Base-by-base conservation (phyloP, 768 basidiomycete species). In the Kwoniella pini region DNA sequence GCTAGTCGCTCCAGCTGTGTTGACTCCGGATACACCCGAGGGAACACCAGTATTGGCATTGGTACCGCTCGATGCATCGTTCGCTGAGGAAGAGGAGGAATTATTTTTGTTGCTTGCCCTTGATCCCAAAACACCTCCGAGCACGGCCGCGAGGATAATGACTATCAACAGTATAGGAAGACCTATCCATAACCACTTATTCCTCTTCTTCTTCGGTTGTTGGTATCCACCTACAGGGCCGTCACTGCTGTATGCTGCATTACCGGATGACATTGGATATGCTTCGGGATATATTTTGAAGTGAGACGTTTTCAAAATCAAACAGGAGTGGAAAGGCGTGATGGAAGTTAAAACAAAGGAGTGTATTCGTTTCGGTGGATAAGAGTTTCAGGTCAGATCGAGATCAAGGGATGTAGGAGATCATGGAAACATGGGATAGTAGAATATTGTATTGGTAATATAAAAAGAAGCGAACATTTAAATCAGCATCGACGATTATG, bases 111-210 rank as follows among this genome's bases (percentile, higher is more conserved):
- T 45, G 53, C 39, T 72, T 17, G 54, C 43, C 21, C 57, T 43
- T 46, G 85, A 84, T 39, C 89, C 93, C 26, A 97, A 67, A 44
- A 97, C 85, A 66, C 88, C 91, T 31, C 89, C 94, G 39, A 82
- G 68, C 45, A 82, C 81, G 43, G 81, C 81, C 33, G 63, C 82
- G 55, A 80, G 64, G 62, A 82, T 78, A 65, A 81, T 67, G 56
- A 76, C 51, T 60, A 79, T 44, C 11, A 72, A 17, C 3, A 74
- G 53, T 45, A 82, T 42, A 48, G 76, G 75, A 11, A 77, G 46
- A 60, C 78, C 79, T 62, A 80, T 73, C 65, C 72, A 75, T 19
- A 79, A 60, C 80, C 79, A 80, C 74, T 79, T 79, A 63, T 71
- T 70, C 17, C 68, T 59, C 57, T 74, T 76, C 60, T 70, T 71